Base-by-base conservation (phyloP, 768 basidiomycete genomes). In the Termitomyces sp. region DNA sequence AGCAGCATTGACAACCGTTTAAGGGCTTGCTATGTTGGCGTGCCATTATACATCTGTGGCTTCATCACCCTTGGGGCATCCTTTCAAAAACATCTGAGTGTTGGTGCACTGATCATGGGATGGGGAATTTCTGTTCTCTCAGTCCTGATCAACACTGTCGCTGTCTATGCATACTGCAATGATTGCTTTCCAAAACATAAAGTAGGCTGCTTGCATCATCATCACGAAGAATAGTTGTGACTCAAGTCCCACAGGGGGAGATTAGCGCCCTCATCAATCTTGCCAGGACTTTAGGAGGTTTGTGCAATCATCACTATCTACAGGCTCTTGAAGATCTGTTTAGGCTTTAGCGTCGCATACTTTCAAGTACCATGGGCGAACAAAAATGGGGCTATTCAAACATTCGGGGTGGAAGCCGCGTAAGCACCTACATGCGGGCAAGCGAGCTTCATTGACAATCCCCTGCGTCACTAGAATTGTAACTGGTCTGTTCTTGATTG, bases 281-380 rank as follows among this genome's bases (percentile, higher is more conserved):
- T 5, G 69, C 73, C 1, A 74, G 83, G 44, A 76, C 74, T 5
- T 71, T 82, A 10, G 81, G 81, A 54, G 80, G 81, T 57, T 37
- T 9, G 20, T n/a, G 5, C 33, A 16, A 18, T 22, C 15, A 22
- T 22, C n/a, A n/a, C 44, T 10, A 1, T 39, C 39, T 45, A 16
- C 15, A 29, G 18, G 12, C 15, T 26, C 51, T 22, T 15, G 18
- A 33, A 22, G 24, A 47, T 8, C 50, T 31, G 33, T 51, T n/a
- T 47, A 73, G 72, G 72, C 18, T 84, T 84, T 67, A 75, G 73
- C 47, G 81, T 84, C 10, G 81, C 83, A 2, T 84, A 79, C 65
- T 83, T 80, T 70, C 83, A 84, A 61, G 77, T 83, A 0, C 77
- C 77, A 3, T 83, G 83, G 83, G 82, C 82, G 1, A 63, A 65